These are phyloP conservation scores for Papiliotrema nemorosa DNA, from an alignment of 1,284 basidiomycete species.

Conservation along the genomic window DNA sequence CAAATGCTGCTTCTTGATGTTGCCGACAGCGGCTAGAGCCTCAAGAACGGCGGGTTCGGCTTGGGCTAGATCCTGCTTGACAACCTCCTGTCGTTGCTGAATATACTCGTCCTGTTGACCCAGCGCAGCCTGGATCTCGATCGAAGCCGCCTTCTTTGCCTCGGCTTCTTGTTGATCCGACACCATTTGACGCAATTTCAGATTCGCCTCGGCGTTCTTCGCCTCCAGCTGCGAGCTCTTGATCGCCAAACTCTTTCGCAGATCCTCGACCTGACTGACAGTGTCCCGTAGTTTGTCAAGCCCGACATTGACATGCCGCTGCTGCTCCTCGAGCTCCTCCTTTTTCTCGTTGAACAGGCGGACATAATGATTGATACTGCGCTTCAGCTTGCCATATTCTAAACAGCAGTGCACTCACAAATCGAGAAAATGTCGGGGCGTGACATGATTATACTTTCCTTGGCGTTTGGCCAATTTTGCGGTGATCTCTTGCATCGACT, in stretches of 20 bases:
- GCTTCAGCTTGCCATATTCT: not conserved
- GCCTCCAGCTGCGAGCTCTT: conserved; percentile 90
- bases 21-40: conserved; percentile 90
- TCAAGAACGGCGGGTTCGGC: conserved; percentile 97
- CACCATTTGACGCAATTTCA: conserved; percentile 97
- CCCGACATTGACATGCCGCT: conserved; percentile 96
- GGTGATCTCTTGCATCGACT: conserved; percentile 85
- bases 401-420: conserved; percentile 63
- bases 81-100: conserved; percentile 77
- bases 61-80: conserved; percentile 93
- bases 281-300: conserved; percentile 96
- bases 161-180: conserved; percentile 98
- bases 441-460: conserved; percentile 94
- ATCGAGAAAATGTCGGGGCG: conserved; percentile 95
- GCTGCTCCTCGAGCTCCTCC: conserved; percentile 98
- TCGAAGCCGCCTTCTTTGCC: conserved; percentile 93
- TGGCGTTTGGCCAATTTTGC: conserved; percentile 83
- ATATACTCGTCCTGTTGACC: conserved; percentile 89
- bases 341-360: conserved; percentile 95
- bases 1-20: conserved; percentile 94
- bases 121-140: conserved; percentile 90
- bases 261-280: conserved; percentile 91
- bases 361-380: conserved; percentile 94
- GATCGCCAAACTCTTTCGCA: conserved; percentile 89
- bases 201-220: conserved; percentile 93